A percentile compares a stretch with the other conserved stretches of the same genome.
phyloP scores from a whole-genome alignment of 129 eudicot species.

The Glebionis coronaria region DNA sequence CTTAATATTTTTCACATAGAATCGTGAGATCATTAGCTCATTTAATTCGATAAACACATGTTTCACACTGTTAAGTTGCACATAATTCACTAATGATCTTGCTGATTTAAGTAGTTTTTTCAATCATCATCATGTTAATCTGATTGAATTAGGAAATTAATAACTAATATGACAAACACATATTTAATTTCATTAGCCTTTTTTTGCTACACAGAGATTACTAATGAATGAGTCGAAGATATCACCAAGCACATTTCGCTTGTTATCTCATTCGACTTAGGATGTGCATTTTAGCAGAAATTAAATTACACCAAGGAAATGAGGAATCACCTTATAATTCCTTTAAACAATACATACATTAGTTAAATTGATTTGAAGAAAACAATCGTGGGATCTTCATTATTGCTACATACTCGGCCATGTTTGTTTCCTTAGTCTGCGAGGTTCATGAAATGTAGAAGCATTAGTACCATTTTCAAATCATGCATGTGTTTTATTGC shows the following conservation, averaged over 20 bases:
- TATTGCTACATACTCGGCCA: slow-evolving; percentile 25
- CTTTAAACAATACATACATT: slow-evolving; percentile 26
- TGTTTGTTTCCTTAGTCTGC: slow-evolving; percentile 36
- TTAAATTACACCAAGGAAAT: slow-evolving; percentile 19
- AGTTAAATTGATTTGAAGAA: background rate
- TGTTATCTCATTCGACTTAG: background rate
- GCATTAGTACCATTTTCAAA: background rate
- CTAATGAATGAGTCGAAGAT: background rate
- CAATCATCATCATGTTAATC: too few species aligned
- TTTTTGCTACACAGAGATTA: background rate
- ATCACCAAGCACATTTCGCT: slow-evolving; percentile 5
- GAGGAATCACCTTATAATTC: slow-evolving; percentile 13
- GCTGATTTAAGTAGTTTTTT: too few species aligned
- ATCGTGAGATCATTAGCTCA: too few species aligned
- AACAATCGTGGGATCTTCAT: slow-evolving; percentile 1
- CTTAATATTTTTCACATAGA: too few species aligned
- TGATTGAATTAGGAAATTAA: too few species aligned
- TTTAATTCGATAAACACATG: too few species aligned
- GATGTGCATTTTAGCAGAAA: slow-evolving; percentile 17
- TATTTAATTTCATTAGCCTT: background rate
- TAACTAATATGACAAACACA: too few species aligned
- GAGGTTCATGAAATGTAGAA: slow-evolving; percentile 8
- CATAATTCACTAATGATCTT: too few species aligned
- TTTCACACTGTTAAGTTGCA: too few species aligned
- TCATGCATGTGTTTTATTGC: background rate